Percentiles rank a stretch among this genome's conserved stretches.
phyloP scores from a whole-genome alignment of 2,329 filamentous ascomycete genomes.

The Shiraia bambusicola region DNA sequence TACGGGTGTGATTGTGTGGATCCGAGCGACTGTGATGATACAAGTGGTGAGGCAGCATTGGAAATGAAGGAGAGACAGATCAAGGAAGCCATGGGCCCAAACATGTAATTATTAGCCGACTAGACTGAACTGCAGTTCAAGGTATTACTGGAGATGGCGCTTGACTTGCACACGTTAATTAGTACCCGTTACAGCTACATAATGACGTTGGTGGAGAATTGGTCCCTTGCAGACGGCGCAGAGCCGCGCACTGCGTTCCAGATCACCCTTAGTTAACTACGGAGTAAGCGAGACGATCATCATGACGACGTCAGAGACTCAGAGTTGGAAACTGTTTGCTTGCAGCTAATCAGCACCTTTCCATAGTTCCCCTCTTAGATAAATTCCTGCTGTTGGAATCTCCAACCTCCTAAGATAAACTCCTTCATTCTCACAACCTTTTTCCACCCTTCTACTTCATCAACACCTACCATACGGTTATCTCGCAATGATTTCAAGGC shows the following conservation, averaged over 20 bases:
- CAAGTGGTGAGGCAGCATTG: background rate
- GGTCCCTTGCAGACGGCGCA: too few species aligned
- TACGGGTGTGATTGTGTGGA: conserved; percentile 65
- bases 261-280: too few species aligned
- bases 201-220: background rate
- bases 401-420: background rate
- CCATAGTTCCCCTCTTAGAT: too few species aligned
- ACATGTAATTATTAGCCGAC: conserved; percentile 9
- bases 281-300: too few species aligned
- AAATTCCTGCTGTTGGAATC: background rate
- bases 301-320: too few species aligned
- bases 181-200: background rate
- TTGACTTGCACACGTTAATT: background rate
- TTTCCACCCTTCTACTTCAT: background rate
- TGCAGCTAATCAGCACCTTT: too few species aligned
- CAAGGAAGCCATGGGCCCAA: conserved; percentile 21
- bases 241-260: too few species aligned
- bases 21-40: conserved; percentile 8
- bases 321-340: too few species aligned
- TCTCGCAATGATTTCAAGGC: conserved; percentile 35
- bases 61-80: conserved; percentile 13
- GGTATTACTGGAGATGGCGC: background rate
- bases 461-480: background rate
- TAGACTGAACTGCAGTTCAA: background rate
- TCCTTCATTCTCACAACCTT: too few species aligned